Evolutionary conservation across 75 land plant species (phyloP).

Genomic region (Pinus taeda): DNA sequence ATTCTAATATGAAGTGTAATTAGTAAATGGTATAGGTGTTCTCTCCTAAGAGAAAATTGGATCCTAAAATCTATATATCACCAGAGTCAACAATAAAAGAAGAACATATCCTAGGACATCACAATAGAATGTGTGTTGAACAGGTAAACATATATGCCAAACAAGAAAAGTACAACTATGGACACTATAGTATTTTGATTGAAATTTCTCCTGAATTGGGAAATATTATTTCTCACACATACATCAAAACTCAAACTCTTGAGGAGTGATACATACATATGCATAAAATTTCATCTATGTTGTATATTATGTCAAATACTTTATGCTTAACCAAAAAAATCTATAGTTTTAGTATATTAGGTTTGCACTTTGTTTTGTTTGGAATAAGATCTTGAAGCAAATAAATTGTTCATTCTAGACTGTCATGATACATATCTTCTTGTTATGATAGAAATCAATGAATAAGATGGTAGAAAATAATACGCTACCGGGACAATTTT

Average conservation of each 20-base stretch:
- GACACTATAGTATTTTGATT: neutral
- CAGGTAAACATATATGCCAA: slow-evolving; percentile 36
- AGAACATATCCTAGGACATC: slow-evolving; percentile 51
- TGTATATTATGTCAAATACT: neutral
- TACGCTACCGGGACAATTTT: slow-evolving; percentile 80
- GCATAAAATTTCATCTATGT: neutral
- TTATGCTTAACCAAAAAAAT: neutral
- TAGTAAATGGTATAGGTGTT: slow-evolving; percentile 36
- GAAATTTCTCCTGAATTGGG: neutral
- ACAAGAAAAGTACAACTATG: neutral
- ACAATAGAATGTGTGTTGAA: slow-evolving; percentile 66
- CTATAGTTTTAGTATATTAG: neutral
- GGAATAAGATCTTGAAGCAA: slow-evolving; percentile 64
- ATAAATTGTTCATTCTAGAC: slow-evolving; percentile 67
- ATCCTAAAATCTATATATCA: slow-evolving; percentile 59
- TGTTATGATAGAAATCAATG: slow-evolving; percentile 53
- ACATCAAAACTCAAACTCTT: neutral
- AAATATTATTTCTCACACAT: neutral
- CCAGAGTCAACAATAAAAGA: slow-evolving; percentile 70
- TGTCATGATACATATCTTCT: slow-evolving; percentile 76
- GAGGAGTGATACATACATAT: neutral
- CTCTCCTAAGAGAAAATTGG: slow-evolving; percentile 70
- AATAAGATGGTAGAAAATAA: slow-evolving; percentile 52
- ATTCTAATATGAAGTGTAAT: neutral
- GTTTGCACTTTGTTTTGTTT: neutral